Evolutionary conservation across 2,329 filamentous ascomycete species (phyloP).

Genomic region (Hypoxylon sp.): DNA sequence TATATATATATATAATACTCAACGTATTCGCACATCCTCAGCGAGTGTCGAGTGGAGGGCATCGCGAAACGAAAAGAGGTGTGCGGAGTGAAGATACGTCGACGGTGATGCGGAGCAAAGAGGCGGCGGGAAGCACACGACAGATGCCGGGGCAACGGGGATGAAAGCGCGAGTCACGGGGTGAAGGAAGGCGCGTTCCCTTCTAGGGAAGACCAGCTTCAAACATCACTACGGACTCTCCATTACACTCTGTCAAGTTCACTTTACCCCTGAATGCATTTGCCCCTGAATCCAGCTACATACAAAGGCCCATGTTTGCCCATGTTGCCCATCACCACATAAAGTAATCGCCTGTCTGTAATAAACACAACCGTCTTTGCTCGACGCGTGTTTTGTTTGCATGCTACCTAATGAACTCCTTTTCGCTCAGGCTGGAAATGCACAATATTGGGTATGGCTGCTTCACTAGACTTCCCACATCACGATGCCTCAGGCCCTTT

Average conservation of each 20-base stretch:
- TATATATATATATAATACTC: neutral
- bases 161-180: neutral
- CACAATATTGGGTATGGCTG: constrained; percentile 27
- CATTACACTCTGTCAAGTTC: constrained; percentile 4
- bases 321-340: constrained; percentile 15
- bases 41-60: neutral
- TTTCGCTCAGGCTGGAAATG: constrained; percentile 33
- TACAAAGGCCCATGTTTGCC: no score
- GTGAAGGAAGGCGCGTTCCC: neutral
- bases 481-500: constrained; percentile 14
- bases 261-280: neutral
- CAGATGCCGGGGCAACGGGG: no score
- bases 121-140: neutral
- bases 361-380: constrained; percentile 27
- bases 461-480: constrained; percentile 21
- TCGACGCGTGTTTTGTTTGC: constrained; percentile 20
- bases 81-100: neutral
- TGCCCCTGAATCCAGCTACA: constrained; percentile 9
- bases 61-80: neutral
- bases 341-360: constrained; percentile 19
- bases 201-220: constrained; percentile 5
- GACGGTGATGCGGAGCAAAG: neutral
- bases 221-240: constrained; percentile 11
- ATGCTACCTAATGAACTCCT: constrained; percentile 37
- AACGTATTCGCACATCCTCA: neutral